phyloP scores from a whole-genome alignment of 2,329 filamentous ascomycete species.

The Colletotrichum orbiculare region DNA sequence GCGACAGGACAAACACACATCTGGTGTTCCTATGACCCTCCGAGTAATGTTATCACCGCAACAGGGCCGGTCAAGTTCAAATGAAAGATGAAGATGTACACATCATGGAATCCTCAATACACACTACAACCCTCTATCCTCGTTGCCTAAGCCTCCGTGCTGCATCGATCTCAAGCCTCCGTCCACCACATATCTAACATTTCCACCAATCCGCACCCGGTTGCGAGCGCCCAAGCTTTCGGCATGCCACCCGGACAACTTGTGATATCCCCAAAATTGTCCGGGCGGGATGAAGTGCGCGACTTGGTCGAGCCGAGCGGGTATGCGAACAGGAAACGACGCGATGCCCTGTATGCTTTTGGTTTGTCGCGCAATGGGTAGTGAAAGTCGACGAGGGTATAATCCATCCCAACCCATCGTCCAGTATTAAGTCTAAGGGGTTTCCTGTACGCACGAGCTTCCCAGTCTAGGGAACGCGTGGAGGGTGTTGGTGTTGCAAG shows the following conservation, averaged over 20 bases:
- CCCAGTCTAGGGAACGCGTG: conserved; percentile 35
- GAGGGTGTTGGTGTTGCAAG: conserved; percentile 17
- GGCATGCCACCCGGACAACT: conserved; percentile 14
- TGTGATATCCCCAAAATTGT: conserved; percentile 15
- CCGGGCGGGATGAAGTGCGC: conserved; percentile 17
- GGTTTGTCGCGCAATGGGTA: conserved; percentile 38
- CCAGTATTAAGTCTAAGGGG: conserved; percentile 58
- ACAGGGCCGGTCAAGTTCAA: background rate
- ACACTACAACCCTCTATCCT: conserved; percentile 32
- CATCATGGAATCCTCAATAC: conserved; percentile 34
- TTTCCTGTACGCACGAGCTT: conserved; percentile 51
- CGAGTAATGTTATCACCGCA: background rate
- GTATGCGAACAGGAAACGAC: conserved; percentile 4
- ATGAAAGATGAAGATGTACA: conserved; percentile 20
- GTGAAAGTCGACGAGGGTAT: conserved; percentile 42
- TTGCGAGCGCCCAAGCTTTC: conserved; percentile 26
- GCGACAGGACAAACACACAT: too few relatives aligned
- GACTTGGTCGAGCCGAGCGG: conserved; percentile 5
- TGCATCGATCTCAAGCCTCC: conserved; percentile 19
- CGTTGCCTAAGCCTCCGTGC: conserved; percentile 27
- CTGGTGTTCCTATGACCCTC: background rate
- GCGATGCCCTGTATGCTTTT: conserved; percentile 28
- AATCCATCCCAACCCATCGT: conserved; percentile 37
- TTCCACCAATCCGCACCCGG: background rate
- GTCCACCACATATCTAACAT: conserved; percentile 15